These are phyloP conservation scores for Aureobasidium sp. DNA, from an alignment of 2,329 filamentous ascomycete genomes.

Conservation along the genomic window DNA sequence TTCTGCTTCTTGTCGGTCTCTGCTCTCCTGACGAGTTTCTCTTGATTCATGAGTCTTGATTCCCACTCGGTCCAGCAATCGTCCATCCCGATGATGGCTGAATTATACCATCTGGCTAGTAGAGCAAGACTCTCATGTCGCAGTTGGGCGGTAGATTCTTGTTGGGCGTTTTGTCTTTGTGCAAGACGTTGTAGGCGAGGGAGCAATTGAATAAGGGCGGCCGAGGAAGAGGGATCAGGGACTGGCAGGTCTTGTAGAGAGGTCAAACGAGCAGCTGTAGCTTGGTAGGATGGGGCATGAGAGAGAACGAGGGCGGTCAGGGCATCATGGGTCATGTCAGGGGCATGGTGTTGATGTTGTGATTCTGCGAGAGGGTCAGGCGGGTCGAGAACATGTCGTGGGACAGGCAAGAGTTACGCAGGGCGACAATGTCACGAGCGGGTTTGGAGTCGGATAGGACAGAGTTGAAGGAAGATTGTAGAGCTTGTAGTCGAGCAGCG, in stretches of 20 bases:
- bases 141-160: slow-evolving; percentile 54
- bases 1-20: slow-evolving; percentile 47
- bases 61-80: slow-evolving; percentile 65
- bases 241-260: slow-evolving; percentile 36
- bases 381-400: neutral
- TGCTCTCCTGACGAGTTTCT: slow-evolving; percentile 55
- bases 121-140: slow-evolving; percentile 52
- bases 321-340: slow-evolving; percentile 14
- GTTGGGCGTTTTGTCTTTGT: slow-evolving; percentile 53
- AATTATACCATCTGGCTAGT: slow-evolving; percentile 59
- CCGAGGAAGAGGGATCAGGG: slow-evolving; percentile 35
- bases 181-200: slow-evolving; percentile 56
- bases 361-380: neutral
- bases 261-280: slow-evolving; percentile 34
- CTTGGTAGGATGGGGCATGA: slow-evolving; percentile 34
- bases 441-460: slow-evolving; percentile 29
- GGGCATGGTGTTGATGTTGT: neutral
- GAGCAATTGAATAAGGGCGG: slow-evolving; percentile 48
- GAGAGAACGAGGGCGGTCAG: slow-evolving; percentile 33
- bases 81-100: slow-evolving; percentile 58
- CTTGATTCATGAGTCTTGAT: slow-evolving; percentile 54
- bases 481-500: slow-evolving; percentile 27
- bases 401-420: slow-evolving; percentile 22
- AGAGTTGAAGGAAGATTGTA: slow-evolving; percentile 27
- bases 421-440: slow-evolving; percentile 30